A percentile compares a stretch with the other conserved stretches of the same genome.
Conservation (phyloP, 75 land plant genomes). For the Azolla pinnata region DNA sequence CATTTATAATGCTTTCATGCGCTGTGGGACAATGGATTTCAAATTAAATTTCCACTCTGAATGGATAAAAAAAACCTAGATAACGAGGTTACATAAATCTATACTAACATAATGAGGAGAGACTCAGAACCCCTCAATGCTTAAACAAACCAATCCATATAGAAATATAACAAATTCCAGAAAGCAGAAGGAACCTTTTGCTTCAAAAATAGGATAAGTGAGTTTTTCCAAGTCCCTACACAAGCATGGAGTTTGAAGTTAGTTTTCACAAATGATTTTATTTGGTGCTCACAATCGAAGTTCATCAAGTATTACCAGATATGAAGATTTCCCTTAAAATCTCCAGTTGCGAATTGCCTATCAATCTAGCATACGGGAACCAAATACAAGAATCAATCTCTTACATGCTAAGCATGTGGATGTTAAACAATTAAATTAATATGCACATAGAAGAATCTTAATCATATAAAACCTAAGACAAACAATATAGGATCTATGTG, state of each 20-base stretch:
- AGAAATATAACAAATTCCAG: too few relatives aligned
- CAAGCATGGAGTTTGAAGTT: constrained; percentile 1
- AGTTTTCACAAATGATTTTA: constrained; percentile 2
- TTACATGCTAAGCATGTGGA: background rate
- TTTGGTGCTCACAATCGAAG: background rate
- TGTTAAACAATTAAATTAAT: background rate
- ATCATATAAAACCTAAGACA: background rate
- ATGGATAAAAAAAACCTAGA: too few relatives aligned
- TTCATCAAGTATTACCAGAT: constrained; percentile 10
- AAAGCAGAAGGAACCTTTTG: too few relatives aligned
- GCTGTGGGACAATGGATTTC: too few relatives aligned
- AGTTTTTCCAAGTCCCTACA: constrained; percentile 31
- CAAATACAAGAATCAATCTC: background rate
- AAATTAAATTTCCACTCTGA: too few relatives aligned
- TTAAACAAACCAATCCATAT: too few relatives aligned
- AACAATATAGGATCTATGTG: background rate
- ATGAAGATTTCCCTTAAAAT: constrained; percentile 34
- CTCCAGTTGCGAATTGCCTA: constrained; percentile 35
- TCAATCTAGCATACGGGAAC: constrained; percentile 10
- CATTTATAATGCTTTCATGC: constrained; percentile 32
- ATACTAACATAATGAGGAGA: too few relatives aligned
- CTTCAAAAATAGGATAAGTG: constrained; percentile 23
- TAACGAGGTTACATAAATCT: too few relatives aligned
- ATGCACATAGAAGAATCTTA: background rate
- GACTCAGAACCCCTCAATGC: too few relatives aligned